phyloP scores from a whole-genome alignment of 805 yeast species.

The Candida awuae region DNA sequence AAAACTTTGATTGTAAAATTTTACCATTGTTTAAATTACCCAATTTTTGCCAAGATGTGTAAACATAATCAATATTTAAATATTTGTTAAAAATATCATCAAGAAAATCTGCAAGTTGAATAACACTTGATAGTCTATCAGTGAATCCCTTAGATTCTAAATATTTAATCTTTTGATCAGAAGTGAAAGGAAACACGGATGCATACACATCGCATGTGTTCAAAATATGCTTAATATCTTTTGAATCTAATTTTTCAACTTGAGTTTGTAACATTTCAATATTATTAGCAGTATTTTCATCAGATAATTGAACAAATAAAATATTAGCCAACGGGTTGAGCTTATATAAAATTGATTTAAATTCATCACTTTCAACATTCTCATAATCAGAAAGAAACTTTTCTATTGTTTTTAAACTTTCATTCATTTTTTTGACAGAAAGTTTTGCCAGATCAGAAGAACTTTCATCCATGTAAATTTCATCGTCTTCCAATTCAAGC shows the following conservation, averaged over 20 bases:
- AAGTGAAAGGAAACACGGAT: conserved; percentile 28
- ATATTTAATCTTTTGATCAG: conserved; percentile 16
- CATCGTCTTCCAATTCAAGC: too few species aligned
- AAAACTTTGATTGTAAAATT: conserved; percentile 21
- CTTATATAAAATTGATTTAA: conserved; percentile 30
- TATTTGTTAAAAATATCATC: conserved; percentile 21
- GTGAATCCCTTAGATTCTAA: conserved; percentile 11
- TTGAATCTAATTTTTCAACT: conserved; percentile 6
- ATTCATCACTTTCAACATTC: background rate
- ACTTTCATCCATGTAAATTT: too few species aligned
- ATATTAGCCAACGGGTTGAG: conserved; percentile 56
- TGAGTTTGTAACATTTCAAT: conserved; percentile 17
- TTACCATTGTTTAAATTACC: conserved; percentile 22
- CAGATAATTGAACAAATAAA: conserved; percentile 42
- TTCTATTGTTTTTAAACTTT: too few species aligned
- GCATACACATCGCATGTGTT: conserved; percentile 19
- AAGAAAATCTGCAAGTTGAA: conserved; percentile 18
- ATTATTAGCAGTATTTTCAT: conserved; percentile 27
- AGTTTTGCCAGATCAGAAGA: too few species aligned
- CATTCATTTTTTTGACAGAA: too few species aligned
- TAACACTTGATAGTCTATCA: conserved; percentile 11
- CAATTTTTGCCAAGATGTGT: conserved; percentile 25
- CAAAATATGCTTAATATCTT: background rate
- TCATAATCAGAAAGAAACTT: too few species aligned
- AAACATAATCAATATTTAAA: conserved; percentile 19